A percentile compares a stretch with the other conserved stretches of the same genome.
Conservation (phyloP, 495 filamentous ascomycete genomes). For the Aspergillus campestris region DNA sequence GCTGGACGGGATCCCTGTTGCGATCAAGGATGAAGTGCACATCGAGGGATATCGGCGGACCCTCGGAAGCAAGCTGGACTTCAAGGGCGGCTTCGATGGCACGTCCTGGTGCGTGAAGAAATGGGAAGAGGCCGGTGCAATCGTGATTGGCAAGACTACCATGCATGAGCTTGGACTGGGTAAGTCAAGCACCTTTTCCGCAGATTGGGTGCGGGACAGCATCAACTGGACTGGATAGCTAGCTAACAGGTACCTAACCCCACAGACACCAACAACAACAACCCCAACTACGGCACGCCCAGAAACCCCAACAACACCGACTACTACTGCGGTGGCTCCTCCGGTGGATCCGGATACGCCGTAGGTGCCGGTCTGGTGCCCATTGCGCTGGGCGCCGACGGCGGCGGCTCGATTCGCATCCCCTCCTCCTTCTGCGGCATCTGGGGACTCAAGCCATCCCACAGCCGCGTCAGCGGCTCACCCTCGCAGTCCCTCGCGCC, state of each 20-base stretch:
- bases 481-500: conserved; percentile 55
- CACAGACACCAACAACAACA: conserved; percentile 73
- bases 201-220: background rate
- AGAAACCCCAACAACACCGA: conserved; percentile 69
- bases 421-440: conserved; percentile 77
- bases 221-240: background rate
- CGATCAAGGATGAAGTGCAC: conserved; percentile 76
- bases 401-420: conserved; percentile 78
- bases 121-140: conserved; percentile 68
- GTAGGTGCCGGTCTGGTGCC: conserved; percentile 70
- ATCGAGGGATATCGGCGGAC: conserved; percentile 65
- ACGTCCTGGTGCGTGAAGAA: conserved; percentile 70
- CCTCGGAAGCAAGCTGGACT: conserved; percentile 52
- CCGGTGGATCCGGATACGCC: conserved; percentile 74
- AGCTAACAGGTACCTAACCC: background rate
- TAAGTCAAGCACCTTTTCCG: conserved; percentile 17
- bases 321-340: conserved; percentile 87
- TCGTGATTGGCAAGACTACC: conserved; percentile 76
- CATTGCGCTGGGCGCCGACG: conserved; percentile 76
- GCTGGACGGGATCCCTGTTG: conserved; percentile 79
- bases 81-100: conserved; percentile 35
- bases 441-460: conserved; percentile 80
- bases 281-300: conserved; percentile 71
- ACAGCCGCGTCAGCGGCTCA: conserved; percentile 59
- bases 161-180: conserved; percentile 88